Evolutionary conservation across 2,329 filamentous ascomycete genomes (phyloP), one percentile per base, ranked within the genome.

Genomic region (Aspergillus sergii): DNA sequence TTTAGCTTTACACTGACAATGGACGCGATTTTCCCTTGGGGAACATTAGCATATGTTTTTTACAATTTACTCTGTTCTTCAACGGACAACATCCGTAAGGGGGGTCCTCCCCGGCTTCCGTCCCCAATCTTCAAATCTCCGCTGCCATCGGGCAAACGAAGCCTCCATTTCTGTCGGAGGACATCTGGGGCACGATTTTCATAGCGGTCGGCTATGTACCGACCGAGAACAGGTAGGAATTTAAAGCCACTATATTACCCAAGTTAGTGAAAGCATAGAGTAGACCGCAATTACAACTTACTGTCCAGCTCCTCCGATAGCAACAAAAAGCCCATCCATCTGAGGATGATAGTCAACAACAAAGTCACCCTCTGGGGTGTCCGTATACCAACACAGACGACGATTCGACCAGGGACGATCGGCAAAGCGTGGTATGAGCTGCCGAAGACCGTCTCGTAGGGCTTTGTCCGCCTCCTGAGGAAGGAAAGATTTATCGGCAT

Each of bases 361-460:
- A 77, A 89, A 92, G 69, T 92, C 86, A 7, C 85, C 89, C 9
- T 86, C 86, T 0, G 85, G 81, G 28, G 89, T 91, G 75, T 92
- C 89, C 1, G 86, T 86, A 73, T 92, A 92, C 89, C 89, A 92
- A 78, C 89, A 92, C 51, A 91, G 75, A n/a, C 88, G 81, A 2
- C 86, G 87, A 58, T 82, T 81, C 62, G 77, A 77, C 79, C 89
- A 91, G 0, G 85, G 84, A 6, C 89, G 81, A 41, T 82, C 79
- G 41, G 80, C 81, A 4, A 90, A 78, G n/a, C 82, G 80, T 1
- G 89, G 87, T 10, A 91, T 81, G 67, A 90, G 83, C 60, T 85
- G 81, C 2, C 76, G 78, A 14, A 93, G 78, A 1, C 84, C 89
- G 0, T 81, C 76, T 19, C 89, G 85, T 54, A 91, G 83, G 28